Conservation (phyloP, 257 asterid species). For the Solanum habrochaites region DNA sequence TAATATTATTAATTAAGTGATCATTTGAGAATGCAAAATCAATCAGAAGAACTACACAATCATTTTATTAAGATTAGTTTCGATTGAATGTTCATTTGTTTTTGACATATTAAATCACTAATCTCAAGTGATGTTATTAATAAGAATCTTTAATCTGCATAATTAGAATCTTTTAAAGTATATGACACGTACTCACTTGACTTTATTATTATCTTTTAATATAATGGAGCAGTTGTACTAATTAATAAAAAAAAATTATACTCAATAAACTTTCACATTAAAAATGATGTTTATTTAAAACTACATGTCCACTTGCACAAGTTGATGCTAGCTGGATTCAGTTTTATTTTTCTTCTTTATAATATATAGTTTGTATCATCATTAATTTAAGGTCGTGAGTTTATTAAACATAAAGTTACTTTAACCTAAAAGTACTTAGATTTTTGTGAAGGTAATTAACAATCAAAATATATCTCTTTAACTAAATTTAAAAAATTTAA, state of each 20-base stretch:
- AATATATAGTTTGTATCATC: neutral
- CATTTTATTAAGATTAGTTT: slow-evolving; percentile 7
- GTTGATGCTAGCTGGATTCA: slow-evolving; percentile 3
- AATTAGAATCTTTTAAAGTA: neutral
- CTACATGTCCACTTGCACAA: slow-evolving; percentile 31
- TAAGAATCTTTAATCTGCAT: neutral
- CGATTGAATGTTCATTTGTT: slow-evolving; percentile 80
- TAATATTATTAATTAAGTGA: too few species aligned
- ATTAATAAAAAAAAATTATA: neutral
- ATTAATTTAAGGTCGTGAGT: neutral
- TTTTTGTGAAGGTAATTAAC: slow-evolving; percentile 3
- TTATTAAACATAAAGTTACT: neutral
- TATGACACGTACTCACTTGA: neutral
- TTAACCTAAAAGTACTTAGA: neutral
- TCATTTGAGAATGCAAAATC: accelerated
- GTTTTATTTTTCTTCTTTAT: neutral
- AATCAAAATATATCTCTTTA: slow-evolving; percentile 4
- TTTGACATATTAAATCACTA: slow-evolving; percentile 7
- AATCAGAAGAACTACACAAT: neutral
- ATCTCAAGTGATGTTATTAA: neutral
- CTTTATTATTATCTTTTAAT: neutral
- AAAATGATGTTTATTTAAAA: neutral
- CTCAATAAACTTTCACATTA: neutral
- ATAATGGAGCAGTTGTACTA: neutral
- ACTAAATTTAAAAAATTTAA: neutral